Base-by-base conservation (phyloP, 768 basidiomycete genomes). In the Mycena epipterygia region DNA sequence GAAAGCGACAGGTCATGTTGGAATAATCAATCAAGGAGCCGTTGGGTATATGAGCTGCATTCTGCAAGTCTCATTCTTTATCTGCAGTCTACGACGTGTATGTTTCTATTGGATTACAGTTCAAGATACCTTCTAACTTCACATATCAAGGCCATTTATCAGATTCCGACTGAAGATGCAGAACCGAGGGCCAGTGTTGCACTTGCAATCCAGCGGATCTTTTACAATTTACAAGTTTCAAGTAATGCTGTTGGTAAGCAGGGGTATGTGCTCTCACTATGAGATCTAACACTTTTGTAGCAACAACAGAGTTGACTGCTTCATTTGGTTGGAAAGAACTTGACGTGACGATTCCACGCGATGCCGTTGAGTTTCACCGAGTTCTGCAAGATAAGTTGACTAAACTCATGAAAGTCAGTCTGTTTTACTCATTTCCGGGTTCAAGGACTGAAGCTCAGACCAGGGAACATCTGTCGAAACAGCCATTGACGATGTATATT, bases 21-120 rank as follows among this genome's bases (percentile, higher is more conserved):
- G 97, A 11, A 81, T 99, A 76, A 99, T 98, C 84, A 99, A 99
- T 78, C 97, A 99, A 81, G 97, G 97, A 44, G 97, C 97, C 46
- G 98, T 97, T 55, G 98, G 97, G 84, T 99, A 99, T 81, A 99
- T 99, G 97, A 99, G 99, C 82, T 98, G 97, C 19, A 87, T 99
- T 29, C 89, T 99, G n/a, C 97, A 99, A 79, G 98, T 96, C 11
- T 84, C 98, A 14, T 99, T 85, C 82, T 98, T 95, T 81, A 99
- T 97, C 27, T 90, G 90, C 67, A 95, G 93, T 80, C 98, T 98
- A 86, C 91, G 97, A 79, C 95, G 91, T 88, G 96, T 93, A 68
- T 72, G 86, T 79, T 12, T 8, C 21, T 46, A 9, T 21, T 60
- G 69, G 33, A 52, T 51, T 55, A 69, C 52, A 39, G 44, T 42